phyloP scores from a whole-genome alignment of 192 early-diverging fungal genomes.

The Backusella tuberculispora region DNA sequence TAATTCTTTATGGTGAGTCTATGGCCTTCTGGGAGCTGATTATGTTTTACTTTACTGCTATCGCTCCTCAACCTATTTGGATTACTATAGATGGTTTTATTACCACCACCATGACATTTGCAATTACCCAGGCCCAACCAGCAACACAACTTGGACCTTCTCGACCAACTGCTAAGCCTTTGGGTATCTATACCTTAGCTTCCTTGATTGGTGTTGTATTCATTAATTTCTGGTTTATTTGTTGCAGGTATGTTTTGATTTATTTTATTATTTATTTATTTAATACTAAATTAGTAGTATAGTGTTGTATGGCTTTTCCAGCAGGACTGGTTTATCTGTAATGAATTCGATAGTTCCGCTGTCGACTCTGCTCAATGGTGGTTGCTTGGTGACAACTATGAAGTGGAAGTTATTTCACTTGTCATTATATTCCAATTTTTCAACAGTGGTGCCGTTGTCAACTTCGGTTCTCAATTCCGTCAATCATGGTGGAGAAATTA shows the following conservation, averaged over 20 bases:
- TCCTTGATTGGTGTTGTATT: conserved; percentile 70
- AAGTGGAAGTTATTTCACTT: conserved; percentile 65
- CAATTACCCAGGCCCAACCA: conserved; percentile 68
- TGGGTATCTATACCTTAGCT: conserved; percentile 72
- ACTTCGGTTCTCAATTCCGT: conserved; percentile 71
- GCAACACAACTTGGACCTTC: conserved; percentile 56
- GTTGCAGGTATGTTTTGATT: conserved; percentile 33
- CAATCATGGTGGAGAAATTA: conserved; percentile 67
- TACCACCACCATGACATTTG: conserved; percentile 62
- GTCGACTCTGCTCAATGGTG: conserved; percentile 75
- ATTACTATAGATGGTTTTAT: conserved; percentile 73
- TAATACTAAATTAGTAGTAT: neutral
- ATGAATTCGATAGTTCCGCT: conserved; percentile 74
- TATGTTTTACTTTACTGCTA: conserved; percentile 78
- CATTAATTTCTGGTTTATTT: conserved; percentile 73
- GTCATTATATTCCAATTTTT: conserved; percentile 74
- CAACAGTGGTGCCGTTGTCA: conserved; percentile 69
- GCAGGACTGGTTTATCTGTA: conserved; percentile 76
- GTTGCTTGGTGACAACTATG: conserved; percentile 83
- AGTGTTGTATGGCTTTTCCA: conserved; percentile 66
- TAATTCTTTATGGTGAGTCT: conserved; percentile 74
- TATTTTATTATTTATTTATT: neutral
- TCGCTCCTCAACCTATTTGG: conserved; percentile 73
- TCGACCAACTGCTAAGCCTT: conserved; percentile 76
- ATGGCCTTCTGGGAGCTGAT: conserved; percentile 69